These are phyloP conservation scores for Cenchrus fungigraminus DNA, from an alignment of 176 grass and related monocot genomes.

Conservation along the genomic window DNA sequence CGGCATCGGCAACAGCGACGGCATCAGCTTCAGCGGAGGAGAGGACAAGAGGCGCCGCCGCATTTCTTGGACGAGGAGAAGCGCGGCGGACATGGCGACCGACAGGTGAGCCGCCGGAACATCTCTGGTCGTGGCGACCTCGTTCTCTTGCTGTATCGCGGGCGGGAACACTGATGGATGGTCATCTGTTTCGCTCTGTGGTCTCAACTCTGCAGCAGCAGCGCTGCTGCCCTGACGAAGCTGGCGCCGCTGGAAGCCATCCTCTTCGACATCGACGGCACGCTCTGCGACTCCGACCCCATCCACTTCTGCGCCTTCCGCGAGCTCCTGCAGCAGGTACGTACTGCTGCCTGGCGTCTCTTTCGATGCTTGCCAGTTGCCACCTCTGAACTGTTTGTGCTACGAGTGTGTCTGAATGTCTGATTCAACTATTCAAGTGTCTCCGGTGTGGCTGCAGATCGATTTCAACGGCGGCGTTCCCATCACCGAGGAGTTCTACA, in stretches of 20 bases:
- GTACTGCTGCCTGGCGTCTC: not conserved
- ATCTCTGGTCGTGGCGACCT: no score
- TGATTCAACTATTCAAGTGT: not conserved
- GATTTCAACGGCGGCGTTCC: constrained; percentile 65
- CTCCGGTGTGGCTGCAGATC: constrained; percentile 12
- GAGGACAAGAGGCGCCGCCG: not conserved
- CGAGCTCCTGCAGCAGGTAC: constrained; percentile 70
- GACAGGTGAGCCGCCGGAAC: constrained; percentile 7
- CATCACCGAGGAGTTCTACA: constrained; percentile 83
- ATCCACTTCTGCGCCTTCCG: constrained; percentile 77
- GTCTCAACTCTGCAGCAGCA: constrained; percentile 39
- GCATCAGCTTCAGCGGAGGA: not conserved
- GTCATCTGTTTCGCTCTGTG: not conserved
- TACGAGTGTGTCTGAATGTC: not conserved
- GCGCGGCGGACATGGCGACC: constrained; percentile 29
- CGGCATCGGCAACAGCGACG: not conserved
- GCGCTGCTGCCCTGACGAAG: constrained; percentile 28
- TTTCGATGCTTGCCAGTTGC: not conserved
- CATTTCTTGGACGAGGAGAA: not conserved
- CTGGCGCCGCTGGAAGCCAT: constrained; percentile 76
- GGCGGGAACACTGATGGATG: no score
- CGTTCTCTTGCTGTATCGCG: not conserved
- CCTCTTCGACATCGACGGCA: constrained; percentile 88
- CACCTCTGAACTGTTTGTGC: not conserved
- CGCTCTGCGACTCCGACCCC: constrained; percentile 82